These are phyloP conservation scores for Paraphoma sp. DNA, from an alignment of 2,329 filamentous ascomycete genomes.

Conservation along the genomic window DNA sequence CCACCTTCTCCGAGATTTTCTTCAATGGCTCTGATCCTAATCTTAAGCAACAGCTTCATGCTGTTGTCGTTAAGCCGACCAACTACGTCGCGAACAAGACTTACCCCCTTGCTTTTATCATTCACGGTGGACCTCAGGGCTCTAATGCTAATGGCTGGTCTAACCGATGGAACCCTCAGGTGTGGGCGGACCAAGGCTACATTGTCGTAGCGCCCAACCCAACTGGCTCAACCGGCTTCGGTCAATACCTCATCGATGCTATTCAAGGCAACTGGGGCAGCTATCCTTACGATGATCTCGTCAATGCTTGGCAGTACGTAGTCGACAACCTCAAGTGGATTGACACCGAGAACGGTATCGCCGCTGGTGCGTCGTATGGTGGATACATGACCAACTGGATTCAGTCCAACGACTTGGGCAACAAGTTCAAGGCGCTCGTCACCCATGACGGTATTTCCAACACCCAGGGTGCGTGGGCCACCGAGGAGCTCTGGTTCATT, in stretches of 20 bases:
- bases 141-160: slow-evolving; percentile 78
- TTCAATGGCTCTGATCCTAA: slow-evolving; percentile 66
- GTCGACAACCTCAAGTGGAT: slow-evolving; percentile 69
- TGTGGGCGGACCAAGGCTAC: slow-evolving; percentile 88
- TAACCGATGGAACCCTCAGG: slow-evolving; percentile 83
- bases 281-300: slow-evolving; percentile 83
- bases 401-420: slow-evolving; percentile 81
- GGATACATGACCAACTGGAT: slow-evolving; percentile 74
- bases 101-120: slow-evolving; percentile 79
- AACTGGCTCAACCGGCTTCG: slow-evolving; percentile 85
- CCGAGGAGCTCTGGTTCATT: slow-evolving; percentile 61
- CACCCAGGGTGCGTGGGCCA: slow-evolving; percentile 52
- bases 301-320: slow-evolving; percentile 78
- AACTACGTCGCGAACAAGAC: slow-evolving; percentile 73
- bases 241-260: slow-evolving; percentile 75
- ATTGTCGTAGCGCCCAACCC: slow-evolving; percentile 83
- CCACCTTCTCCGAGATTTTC: slow-evolving; percentile 74
- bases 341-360: slow-evolving; percentile 74
- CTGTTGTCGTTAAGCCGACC: slow-evolving; percentile 68
- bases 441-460: slow-evolving; percentile 88
- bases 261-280: slow-evolving; percentile 85
- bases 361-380: slow-evolving; percentile 67
- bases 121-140: slow-evolving; percentile 84
- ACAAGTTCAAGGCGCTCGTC: slow-evolving; percentile 86
- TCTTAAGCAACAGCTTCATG: slow-evolving; percentile 66